Percentiles rank a stretch among this genome's conserved stretches.
Evolutionary conservation across 192 early-diverging fungal species (phyloP).

Genomic region (Rhizoclosmatium sp.): DNA sequence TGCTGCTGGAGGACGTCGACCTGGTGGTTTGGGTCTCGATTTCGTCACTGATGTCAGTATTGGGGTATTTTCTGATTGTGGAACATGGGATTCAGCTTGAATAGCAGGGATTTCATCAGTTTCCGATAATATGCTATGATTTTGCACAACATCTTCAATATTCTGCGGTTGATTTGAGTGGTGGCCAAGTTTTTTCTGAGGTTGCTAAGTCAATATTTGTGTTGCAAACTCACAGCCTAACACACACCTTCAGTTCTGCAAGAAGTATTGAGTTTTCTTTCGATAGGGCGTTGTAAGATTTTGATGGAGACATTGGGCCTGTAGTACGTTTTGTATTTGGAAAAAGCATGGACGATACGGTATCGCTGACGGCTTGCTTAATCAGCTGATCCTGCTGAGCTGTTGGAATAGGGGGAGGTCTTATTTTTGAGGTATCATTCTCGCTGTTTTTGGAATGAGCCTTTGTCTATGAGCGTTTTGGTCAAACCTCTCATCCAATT

Average conservation of each 20-base stretch:
- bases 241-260: conserved; percentile 18
- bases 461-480: too few relatives aligned
- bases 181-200: neutral
- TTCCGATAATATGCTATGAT: neutral
- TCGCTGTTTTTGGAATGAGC: too few relatives aligned
- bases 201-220: neutral
- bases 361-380: conserved; percentile 14
- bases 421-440: too few relatives aligned
- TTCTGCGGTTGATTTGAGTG: neutral
- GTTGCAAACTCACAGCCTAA: neutral
- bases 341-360: conserved; percentile 30
- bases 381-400: conserved; percentile 2
- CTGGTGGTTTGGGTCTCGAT: conserved; percentile 31
- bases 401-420: conserved; percentile 12
- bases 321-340: neutral
- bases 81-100: too few relatives aligned
- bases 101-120: conserved; percentile 1
- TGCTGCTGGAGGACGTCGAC: conserved; percentile 10
- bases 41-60: conserved; percentile 21
- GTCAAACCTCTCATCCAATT: neutral
- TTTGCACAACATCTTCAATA: neutral
- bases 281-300: neutral
- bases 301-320: neutral
- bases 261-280: neutral
- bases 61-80: neutral